Base-by-base conservation (phyloP, 345 rosid species). In the Microcos paniculata region DNA sequence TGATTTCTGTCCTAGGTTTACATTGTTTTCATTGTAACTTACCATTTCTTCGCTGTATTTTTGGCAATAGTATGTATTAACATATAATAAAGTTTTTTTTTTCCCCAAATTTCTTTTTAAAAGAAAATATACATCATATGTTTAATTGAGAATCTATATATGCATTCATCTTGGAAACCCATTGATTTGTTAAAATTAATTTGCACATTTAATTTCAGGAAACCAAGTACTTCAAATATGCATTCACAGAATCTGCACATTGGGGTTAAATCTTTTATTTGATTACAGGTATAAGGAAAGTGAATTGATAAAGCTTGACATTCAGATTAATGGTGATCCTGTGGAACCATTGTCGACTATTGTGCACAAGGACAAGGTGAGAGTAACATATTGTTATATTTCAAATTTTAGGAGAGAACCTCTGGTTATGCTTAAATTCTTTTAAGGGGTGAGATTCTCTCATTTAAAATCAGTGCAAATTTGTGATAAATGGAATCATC, bases 271-370 rank as follows among this genome's bases (percentile, higher is more conserved):
- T 84, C n/a, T 77, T 68, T 76, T 70, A 76, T 66, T 63, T 69
- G 74, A 66, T 76, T 77, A 58, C 82, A 93, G 99, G 83, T 96
- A 93, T 85, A 88, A 83, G 83, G 94, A 89, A 84, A 92, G 97
- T 71, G 87, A 91, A 26, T 82, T 93, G 74, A 85, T 88, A 79
- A 96, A 90, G 87, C 99, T 96, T 42, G 99, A 96, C 83, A 87
- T 96, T 83, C 84, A 81, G 82, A 96, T 96, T 46, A 96, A 93
- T 82, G 90, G 94, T 45, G 98, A 96, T 19, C 74, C 74, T 30
- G 99, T 96, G 72, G 97, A 93, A 74, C 98, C 99, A 49, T 85
- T 93, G 77, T 88, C 99, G 71, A 90, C 99, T 59, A 93, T 93
- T 67, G 98, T 96, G 77, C 99, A 96, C 72, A 88, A 82, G 77